Base-by-base conservation (phyloP, 257 asterid genomes). In the Verbena officinalis region DNA sequence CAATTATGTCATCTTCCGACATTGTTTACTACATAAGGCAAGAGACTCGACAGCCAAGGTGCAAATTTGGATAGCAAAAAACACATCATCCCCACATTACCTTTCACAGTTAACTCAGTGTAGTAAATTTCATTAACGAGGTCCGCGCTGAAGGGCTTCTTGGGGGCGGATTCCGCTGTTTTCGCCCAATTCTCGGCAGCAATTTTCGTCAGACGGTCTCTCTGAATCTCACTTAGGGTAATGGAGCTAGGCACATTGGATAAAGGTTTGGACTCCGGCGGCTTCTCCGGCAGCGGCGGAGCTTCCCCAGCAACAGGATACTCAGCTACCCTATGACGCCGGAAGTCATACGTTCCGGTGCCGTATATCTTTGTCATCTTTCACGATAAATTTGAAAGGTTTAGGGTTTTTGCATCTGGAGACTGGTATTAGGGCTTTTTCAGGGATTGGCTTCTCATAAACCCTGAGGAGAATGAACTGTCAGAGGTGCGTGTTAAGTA, bases 311-410 rank as follows among this genome's bases (percentile, higher is more conserved):
- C 48, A 56, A 79, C 82, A 14, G 97, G 96, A 58, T 93, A 93
- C 84, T 93, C 99, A 21, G 99, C 99, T 34, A 93, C 99, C 42
- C 95, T 78, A 78, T 86, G 95, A 21, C 97, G 87, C 79, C 88
- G 84, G 89, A 87, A 93, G 73, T 90, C 97, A 68, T 80, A 93
- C 59, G 78, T 62, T 62, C 99, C 97, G n/a, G 90, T 84, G 13
- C 99, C 97, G 57, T 86, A 83, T 3, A 88, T 80, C 64, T 72
- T 88, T 13, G 92, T 77, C 96, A 90, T 90, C 20, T 40, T 60
- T 45, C 10, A 13, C 5, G 27, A 22, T 0, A 30, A 60, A 59
- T 57, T 45, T 5, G 50, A 16, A 12, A 14, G 10, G 11, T 46
- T 39, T 59, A 63, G 44, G 17, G 67, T 8, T 34, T 73, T 64